Evolutionary conservation across 2,329 filamentous ascomycete genomes (phyloP), one percentile per base, ranked within the genome.

Genomic region (Sclerotiophoma versabilis): DNA sequence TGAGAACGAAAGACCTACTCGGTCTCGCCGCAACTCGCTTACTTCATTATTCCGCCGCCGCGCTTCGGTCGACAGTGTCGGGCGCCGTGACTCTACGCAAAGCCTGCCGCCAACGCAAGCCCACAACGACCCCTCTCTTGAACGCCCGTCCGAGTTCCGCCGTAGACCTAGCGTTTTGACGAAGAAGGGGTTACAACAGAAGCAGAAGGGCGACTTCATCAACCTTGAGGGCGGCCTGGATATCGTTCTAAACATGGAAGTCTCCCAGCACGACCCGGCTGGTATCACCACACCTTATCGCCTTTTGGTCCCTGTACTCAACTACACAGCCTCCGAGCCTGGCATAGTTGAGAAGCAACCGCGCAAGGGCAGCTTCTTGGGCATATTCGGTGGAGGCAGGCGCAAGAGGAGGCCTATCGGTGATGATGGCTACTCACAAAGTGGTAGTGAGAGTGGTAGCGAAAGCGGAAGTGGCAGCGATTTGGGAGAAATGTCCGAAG

Each of bases 261-360:
- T 97, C 57, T 92, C 89, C 65, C 84, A 90, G 37, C 87, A 86
- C 59, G 92, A 99, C 65, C 93, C 95, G 0, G 84, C 90, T 0
- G 96, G 95, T 12, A 92, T 91, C 60, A 99, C 95, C 0, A 85
- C 87, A 44, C 91, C 92, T 8, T 99, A 99, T 73, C 83, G 92
- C 32, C 78, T 99, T 5, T 82, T 98, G 1, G 88, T 99, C 5
- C 95, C 96, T 10, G 86, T 87, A 47, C 78, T 99, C 45, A 77
- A 77, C 65, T 87, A 79, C 44, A 61, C 51, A 8, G 44, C 58
- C 7, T 58, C 69, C 11, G 64, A 64, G 33, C 34, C 50, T 25
- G 62, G 54, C 20, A 47, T 36, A 15, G 54, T 57, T 2, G 58
- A 63, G 38, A 65, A 65, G 22, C 56, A 66, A 33, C 65, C 57